Base-by-base conservation (phyloP, 2,329 filamentous ascomycete genomes). In the Colletotrichum orbiculare region DNA sequence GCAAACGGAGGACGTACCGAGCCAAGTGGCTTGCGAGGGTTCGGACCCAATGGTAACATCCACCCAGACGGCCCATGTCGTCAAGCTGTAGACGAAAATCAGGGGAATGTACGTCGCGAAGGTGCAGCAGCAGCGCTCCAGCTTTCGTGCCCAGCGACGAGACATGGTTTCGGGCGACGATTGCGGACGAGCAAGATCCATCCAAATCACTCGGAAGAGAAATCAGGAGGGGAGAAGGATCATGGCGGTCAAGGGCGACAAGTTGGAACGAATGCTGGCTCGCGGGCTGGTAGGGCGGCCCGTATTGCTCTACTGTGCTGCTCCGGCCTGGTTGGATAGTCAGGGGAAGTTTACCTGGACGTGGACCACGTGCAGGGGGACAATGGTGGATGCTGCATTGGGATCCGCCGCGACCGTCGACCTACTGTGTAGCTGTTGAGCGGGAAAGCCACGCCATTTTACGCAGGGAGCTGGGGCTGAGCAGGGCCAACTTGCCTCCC, bases 61-160 rank as follows among this genome's bases (percentile, higher is more conserved):
- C 8, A 97, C 94, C 85, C 91, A 97, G n/a, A 91, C 87, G 2
- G 93, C 94, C 96, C 96, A 99, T 10, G 91, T 91, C n/a, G 93
- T 95, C 70, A 97, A 78, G 60, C 91, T 86, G 74, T 97, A 97
- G 64, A 98, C 92, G 74, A 98, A 97, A 35, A 82, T 82, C 15
- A 98, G 84, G n/a, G 95, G 95, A 70, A 97, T 92, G 77, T 94
- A 97, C 34, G 88, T 92, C 57, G 91, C 84, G 66, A 89, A 87
- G 47, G 85, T 81, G 81, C 94, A 98, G 83, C 94, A 97, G 73
- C 87, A 90, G 54, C 94, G 91, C 83, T 97, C 94, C 72, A 92
- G 58, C 75, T 85, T 87, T 69, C 91, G 85, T 53, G 87, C 90
- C 82, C 87, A 91, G 73, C 86, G 83, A 71, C 85, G 85, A 74